A percentile compares a stretch with the other conserved stretches of the same genome.
phyloP scores from a whole-genome alignment of 1,284 basidiomycete species.

The Pholiota adiposa region DNA sequence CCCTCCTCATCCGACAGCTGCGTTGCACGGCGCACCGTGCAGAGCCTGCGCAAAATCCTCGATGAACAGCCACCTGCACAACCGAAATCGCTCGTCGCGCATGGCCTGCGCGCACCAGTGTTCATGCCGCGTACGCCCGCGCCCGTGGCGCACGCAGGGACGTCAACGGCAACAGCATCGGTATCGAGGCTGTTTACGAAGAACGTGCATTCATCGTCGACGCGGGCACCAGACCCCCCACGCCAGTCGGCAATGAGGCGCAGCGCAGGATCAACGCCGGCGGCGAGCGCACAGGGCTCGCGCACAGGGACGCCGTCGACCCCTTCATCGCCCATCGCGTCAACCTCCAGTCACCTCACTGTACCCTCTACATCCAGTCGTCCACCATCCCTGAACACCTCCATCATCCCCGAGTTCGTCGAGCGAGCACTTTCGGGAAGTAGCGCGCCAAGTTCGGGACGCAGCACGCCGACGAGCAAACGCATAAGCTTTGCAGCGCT shows the following conservation, averaged over 20 bases:
- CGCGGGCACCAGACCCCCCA: slow-evolving; percentile 56
- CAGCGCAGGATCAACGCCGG: not conserved
- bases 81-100: slow-evolving; percentile 3
- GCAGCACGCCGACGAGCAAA: slow-evolving; percentile 68
- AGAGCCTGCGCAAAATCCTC: slow-evolving; percentile 70
- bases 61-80: slow-evolving; percentile 49
- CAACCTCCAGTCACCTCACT: not conserved
- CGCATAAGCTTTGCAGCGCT: slow-evolving; percentile 76
- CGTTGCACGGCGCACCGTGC: slow-evolving; percentile 58
- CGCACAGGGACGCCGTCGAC: not conserved
- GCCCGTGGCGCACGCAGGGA: slow-evolving; percentile 53
- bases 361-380: not conserved
- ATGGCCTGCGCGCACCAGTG: slow-evolving; percentile 28
- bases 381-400: not conserved
- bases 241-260: slow-evolving; percentile 44
- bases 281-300: too few species aligned
- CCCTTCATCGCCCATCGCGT: not conserved
- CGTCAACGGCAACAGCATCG: slow-evolving; percentile 74
- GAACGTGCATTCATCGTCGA: slow-evolving; percentile 61
- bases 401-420: slow-evolving; percentile 31
- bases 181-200: slow-evolving; percentile 77
- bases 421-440: slow-evolving; percentile 7
- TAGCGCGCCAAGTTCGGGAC: slow-evolving; percentile 38
- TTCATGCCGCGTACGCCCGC: slow-evolving; percentile 50
- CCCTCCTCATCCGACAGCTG: slow-evolving; percentile 50